Evolutionary conservation across 2,329 filamentous ascomycete species (phyloP).

Genomic region (Orbilia javanica): DNA sequence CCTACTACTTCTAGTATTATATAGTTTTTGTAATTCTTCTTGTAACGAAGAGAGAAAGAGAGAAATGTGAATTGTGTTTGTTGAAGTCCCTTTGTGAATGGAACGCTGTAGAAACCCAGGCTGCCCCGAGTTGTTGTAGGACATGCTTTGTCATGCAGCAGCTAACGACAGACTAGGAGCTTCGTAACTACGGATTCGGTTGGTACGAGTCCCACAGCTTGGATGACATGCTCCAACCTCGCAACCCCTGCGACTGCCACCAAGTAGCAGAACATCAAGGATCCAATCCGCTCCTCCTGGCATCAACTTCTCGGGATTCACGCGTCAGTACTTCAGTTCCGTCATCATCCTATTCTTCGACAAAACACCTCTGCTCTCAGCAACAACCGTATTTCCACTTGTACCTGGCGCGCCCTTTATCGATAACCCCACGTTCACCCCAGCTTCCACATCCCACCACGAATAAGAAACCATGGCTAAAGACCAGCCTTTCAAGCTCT

Average conservation of each 20-base stretch:
- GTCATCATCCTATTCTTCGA: not conserved
- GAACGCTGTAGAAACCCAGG: conserved; percentile 26
- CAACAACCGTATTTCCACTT: conserved; percentile 12
- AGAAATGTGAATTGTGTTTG: conserved; percentile 45
- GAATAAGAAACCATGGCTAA: conserved; percentile 79
- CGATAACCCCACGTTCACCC: conserved; percentile 33
- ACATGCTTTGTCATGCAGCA: conserved; percentile 10
- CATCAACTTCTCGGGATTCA: conserved; percentile 39
- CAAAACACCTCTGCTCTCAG: conserved; percentile 12
- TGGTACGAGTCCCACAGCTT: conserved; percentile 13
- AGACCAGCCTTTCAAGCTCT: conserved; percentile 79
- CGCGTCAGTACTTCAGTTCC: conserved; percentile 36
- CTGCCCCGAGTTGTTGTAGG: conserved; percentile 18
- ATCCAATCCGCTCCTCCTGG: not conserved
- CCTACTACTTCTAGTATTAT: conserved; percentile 51
- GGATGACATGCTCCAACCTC: not conserved
- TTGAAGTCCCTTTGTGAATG: conserved; percentile 15
- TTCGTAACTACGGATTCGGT: conserved; percentile 12
- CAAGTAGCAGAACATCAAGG: conserved; percentile 17
- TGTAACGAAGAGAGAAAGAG: conserved; percentile 57
- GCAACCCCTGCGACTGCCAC: not conserved
- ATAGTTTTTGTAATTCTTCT: conserved; percentile 59
- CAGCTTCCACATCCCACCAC: conserved; percentile 21
- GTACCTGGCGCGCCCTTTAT: conserved; percentile 37
- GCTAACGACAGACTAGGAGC: not conserved